phyloP scores from a whole-genome alignment of 1,284 basidiomycete species.

The Tilletia walkeri region DNA sequence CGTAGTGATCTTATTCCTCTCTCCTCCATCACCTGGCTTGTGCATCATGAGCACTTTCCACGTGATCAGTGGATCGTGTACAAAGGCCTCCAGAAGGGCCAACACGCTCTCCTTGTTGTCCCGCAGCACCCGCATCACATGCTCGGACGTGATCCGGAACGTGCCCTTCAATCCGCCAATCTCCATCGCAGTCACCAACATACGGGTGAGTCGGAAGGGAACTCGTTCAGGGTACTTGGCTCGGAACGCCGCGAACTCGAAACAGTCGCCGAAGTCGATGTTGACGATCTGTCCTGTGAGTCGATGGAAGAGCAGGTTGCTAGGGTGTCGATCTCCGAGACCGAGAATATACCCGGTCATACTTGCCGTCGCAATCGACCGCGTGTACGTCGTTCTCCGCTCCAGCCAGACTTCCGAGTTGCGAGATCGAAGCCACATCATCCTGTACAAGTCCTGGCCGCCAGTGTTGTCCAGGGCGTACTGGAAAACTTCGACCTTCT shows the following conservation, averaged over 20 bases:
- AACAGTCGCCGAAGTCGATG: constrained; percentile 77
- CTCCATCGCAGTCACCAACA: constrained; percentile 99
- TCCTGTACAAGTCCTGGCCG: constrained; percentile 96
- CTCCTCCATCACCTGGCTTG: constrained; percentile 38
- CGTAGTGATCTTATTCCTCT: constrained; percentile 18
- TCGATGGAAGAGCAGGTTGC: constrained; percentile 88
- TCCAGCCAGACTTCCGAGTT: constrained; percentile 99
- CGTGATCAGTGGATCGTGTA: constrained; percentile 64
- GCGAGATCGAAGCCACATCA: constrained; percentile 90
- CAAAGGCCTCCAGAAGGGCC: constrained; percentile 87
- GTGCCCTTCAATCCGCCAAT: constrained; percentile 92
- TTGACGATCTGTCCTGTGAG: constrained; percentile 92
- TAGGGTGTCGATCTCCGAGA: constrained; percentile 96
- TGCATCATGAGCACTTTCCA: constrained; percentile 59
- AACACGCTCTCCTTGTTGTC: constrained; percentile 97
- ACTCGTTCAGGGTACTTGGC: constrained; percentile 99
- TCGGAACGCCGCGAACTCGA: constrained; percentile 60
- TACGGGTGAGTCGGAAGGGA: constrained; percentile 94
- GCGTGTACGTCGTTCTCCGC: constrained; percentile 90
- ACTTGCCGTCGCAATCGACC: constrained; percentile 70
- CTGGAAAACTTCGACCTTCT: constrained; percentile 99
- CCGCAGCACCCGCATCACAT: constrained; percentile 92
- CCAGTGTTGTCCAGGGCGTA: constrained; percentile 98
- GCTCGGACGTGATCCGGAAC: constrained; percentile 92
- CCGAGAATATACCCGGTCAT: constrained; percentile 77